phyloP scores from a whole-genome alignment of 768 basidiomycete species.

The Tricholoma matsutake region DNA sequence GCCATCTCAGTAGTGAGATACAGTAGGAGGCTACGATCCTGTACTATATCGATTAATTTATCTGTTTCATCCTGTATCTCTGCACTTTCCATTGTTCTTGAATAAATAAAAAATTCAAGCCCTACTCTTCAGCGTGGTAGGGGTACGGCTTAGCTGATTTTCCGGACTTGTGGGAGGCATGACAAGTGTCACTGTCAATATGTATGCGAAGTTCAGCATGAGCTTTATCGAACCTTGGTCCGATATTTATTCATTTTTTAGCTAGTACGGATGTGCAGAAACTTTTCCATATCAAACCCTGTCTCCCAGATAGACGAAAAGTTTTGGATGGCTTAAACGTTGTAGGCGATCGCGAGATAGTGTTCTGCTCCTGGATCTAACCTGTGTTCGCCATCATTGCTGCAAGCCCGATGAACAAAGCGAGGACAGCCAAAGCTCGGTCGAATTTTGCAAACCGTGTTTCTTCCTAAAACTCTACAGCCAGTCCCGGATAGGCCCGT shows the following conservation, averaged over 20 bases:
- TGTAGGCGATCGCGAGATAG: conserved; percentile 19
- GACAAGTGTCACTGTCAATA: too few species aligned
- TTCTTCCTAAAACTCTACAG: too few species aligned
- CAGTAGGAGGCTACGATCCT: conserved; percentile 4
- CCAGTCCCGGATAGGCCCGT: conserved; percentile 11
- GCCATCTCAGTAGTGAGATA: conserved; percentile 11
- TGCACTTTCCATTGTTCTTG: background rate
- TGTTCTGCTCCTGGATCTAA: conserved; percentile 16
- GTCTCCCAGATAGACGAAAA: conserved; percentile 27
- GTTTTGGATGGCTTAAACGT: conserved; percentile 4
- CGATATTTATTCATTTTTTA: too few species aligned
- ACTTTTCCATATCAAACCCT: too few species aligned
- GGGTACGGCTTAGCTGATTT: too few species aligned
- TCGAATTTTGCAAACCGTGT: too few species aligned
- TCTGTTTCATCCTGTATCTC: conserved; percentile 18
- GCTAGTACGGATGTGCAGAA: too few species aligned
- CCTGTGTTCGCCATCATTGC: background rate
- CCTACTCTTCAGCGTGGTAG: background rate
- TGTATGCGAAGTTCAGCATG: too few species aligned
- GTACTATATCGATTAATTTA: conserved; percentile 6
- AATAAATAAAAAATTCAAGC: background rate
- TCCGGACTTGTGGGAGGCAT: too few species aligned
- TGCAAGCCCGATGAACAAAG: background rate
- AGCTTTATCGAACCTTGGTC: too few species aligned
- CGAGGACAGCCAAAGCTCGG: too few species aligned